A percentile compares a stretch with the other conserved stretches of the same genome.
Evolutionary conservation across 306 rosid species (phyloP).

Genomic region (Cicer cuneatum): DNA sequence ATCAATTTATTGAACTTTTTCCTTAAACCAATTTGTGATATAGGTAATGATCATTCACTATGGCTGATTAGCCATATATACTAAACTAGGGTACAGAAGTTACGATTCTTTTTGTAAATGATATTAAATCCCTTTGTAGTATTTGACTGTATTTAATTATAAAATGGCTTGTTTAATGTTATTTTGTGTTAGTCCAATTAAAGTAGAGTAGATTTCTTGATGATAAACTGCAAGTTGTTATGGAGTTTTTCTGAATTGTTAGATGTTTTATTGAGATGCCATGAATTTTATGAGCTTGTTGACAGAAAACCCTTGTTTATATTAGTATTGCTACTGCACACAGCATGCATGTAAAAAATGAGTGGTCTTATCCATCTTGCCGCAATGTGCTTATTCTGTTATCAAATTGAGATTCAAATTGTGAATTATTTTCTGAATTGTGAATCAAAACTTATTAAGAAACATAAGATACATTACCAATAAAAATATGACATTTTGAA

Average conservation of each 20-base stretch:
- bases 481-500: too few species aligned
- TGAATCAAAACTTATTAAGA: too few species aligned
- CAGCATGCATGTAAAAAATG: background rate
- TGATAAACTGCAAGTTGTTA: background rate
- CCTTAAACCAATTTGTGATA: constrained; percentile 20
- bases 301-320: constrained; percentile 2
- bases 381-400: background rate
- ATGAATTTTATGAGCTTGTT: constrained; percentile 4
- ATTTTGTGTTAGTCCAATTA: background rate
- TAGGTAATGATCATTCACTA: background rate
- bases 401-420: too few species aligned
- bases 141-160: background rate
- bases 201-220: background rate
- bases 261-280: background rate
- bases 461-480: too few species aligned
- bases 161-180: background rate
- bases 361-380: background rate
- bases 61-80: constrained; percentile 23
- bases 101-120: constrained; percentile 35
- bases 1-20: constrained; percentile 33
- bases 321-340: constrained; percentile 8
- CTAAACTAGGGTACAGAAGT: background rate
- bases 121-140: constrained; percentile 19
- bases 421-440: too few species aligned
- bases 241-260: background rate